Evolutionary conservation across 176 grass and related monocot species (phyloP), one percentile per base, ranked within the genome.

Genomic region (Zea luxurians): DNA sequence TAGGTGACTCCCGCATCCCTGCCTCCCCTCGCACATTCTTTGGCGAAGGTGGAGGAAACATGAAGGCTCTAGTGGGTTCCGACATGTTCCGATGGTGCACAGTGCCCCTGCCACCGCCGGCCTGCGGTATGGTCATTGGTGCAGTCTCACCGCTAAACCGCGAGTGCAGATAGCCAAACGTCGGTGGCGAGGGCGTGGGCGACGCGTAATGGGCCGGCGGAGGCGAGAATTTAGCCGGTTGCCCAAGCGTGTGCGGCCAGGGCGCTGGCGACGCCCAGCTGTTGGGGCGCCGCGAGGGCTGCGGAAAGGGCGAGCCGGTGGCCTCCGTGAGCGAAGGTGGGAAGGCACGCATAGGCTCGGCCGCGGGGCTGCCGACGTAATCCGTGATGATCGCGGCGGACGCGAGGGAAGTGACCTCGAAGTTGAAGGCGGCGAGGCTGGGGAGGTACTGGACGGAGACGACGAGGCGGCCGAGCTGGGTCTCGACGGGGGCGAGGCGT

Each of bases 361-460:
- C 89, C 2, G 86, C 90, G 0, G 96, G 88, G 88, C 92, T 99
- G 37, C 88, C 96, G 1, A 99, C 86, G 53, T 95, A 99, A 75
- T 99, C 88, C n/a, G 66, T 41, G 48, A 99, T 99, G 74, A 99
- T 80, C 78, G 88, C 86, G 37, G 82, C 89, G 45, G 90, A 45
- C 5, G 83, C 50, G 18, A 88, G 86, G 49, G 90, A 92, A 1
- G 92, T 79, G 58, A 89, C 86, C 68, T 90, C 90, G 52, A 99
- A 71, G 58, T 70, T 90, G 96, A 95, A 99, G 41, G 84, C 57
- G 18, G 88, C 68, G 48, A 99, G 80, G 81, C 40, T 90, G 8
- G 81, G 78, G 2, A 89, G 83, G 67, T 95, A 99, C 83, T 92
- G 96, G 2, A 99, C 96, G 4, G 90, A 94, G 10, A 99, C 86